Conservation (phyloP, 2,329 filamentous ascomycete genomes). For the Botrytis galanthina region DNA sequence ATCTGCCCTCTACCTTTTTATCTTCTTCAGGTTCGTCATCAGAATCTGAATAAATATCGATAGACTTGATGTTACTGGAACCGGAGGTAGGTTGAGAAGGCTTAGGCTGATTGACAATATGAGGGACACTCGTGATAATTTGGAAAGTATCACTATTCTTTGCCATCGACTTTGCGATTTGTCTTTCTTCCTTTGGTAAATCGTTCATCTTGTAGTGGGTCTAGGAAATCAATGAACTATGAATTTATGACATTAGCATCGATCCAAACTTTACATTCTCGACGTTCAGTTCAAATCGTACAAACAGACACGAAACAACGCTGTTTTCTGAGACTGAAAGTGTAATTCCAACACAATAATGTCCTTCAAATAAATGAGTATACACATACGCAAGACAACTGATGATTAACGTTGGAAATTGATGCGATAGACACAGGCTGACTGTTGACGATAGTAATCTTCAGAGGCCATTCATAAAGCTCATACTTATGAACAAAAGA, state of each 20-base stretch:
- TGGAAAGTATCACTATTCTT: background rate
- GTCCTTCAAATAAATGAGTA: background rate
- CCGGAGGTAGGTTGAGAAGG: background rate
- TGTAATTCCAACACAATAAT: background rate
- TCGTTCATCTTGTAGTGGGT: background rate
- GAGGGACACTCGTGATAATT: background rate
- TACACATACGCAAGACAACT: background rate
- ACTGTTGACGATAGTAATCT: background rate
- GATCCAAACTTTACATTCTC: background rate
- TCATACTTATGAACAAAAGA: background rate
- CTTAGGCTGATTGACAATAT: background rate
- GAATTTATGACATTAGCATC: background rate
- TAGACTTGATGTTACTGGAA: background rate
- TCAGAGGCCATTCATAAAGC: background rate
- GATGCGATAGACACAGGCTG: background rate
- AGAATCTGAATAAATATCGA: background rate
- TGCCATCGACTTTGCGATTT: background rate
- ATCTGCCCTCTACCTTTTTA: background rate
- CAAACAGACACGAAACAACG: background rate
- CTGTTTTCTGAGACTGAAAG: background rate
- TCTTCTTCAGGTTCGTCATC: background rate
- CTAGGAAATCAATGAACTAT: background rate
- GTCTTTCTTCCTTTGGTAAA: background rate
- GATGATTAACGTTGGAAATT: background rate
- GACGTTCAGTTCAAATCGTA: background rate